These are phyloP conservation scores for Sugiyamaella neomexicana DNA, from an alignment of 1,139 yeast species.

Conservation along the genomic window DNA sequence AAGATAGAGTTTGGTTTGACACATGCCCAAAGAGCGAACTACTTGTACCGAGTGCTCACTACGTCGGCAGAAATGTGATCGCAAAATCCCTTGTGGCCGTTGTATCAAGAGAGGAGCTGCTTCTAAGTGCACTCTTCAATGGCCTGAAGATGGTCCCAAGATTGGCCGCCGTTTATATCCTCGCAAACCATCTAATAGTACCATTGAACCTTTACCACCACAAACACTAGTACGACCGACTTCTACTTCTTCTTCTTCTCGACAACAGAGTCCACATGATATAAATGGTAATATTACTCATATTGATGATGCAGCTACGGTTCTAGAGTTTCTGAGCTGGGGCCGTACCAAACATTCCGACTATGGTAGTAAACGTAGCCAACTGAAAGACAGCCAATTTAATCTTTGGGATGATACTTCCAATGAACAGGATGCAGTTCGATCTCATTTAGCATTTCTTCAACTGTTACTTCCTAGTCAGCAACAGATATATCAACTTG, in stretches of 20 bases:
- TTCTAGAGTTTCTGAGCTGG: neutral
- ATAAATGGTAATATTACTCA: neutral
- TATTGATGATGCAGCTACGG: neutral
- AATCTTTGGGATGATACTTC: neutral
- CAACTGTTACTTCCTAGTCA: neutral
- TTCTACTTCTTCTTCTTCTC: neutral
- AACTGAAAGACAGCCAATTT: neutral
- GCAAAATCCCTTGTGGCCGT: neutral
- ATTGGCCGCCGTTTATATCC: neutral
- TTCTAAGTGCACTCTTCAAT: neutral
- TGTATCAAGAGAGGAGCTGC: neutral
- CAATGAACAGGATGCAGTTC: neutral
- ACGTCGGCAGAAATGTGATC: neutral
- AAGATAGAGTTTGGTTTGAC: neutral
- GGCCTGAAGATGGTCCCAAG: neutral
- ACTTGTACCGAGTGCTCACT: neutral
- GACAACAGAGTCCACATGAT: neutral
- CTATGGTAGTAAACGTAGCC: neutral
- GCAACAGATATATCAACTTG: neutral
- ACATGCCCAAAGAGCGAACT: neutral
- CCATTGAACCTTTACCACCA: neutral
- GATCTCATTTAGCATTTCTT: neutral
- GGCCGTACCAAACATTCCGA: neutral
- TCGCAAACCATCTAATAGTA: neutral
- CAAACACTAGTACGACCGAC: neutral